Conservation (phyloP, 805 yeast species). For the Zygoascus bituminiphila region DNA sequence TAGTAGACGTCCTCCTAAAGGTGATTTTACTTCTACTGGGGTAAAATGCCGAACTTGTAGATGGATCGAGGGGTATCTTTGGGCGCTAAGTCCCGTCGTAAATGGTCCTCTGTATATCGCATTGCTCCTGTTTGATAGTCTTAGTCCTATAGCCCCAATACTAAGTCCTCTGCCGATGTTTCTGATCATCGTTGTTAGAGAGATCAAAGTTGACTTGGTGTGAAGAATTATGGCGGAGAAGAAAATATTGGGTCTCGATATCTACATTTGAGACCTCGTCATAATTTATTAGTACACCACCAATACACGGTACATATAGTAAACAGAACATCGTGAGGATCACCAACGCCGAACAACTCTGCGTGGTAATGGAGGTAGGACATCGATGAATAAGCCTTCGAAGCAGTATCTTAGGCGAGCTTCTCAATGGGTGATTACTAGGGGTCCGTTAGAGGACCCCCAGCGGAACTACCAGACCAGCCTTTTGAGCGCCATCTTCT, state of each 20-base stretch:
- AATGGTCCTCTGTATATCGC: not conserved
- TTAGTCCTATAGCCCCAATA: not conserved
- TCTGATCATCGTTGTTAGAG: not conserved
- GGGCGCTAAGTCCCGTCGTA: not conserved
- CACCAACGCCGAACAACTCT: too few species aligned
- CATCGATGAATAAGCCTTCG: not conserved
- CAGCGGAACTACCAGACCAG: conserved; percentile 1
- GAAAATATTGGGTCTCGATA: too few species aligned
- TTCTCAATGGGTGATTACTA: not conserved
- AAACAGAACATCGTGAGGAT: too few species aligned
- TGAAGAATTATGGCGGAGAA: too few species aligned
- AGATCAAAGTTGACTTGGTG: too few species aligned
- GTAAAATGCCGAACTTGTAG: not conserved
- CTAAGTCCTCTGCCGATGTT: not conserved
- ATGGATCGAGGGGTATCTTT: not conserved
- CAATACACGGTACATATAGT: too few species aligned
- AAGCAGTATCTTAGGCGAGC: not conserved
- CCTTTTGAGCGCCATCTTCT: conserved; percentile 29
- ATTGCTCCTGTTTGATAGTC: not conserved
- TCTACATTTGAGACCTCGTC: too few species aligned
- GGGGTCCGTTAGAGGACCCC: not conserved
- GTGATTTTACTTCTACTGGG: not conserved
- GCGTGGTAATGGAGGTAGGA: not conserved
- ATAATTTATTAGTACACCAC: too few species aligned
- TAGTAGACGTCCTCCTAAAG: not conserved